Evolutionary conservation across 2,329 filamentous ascomycete species (phyloP).

Genomic region (Cladophialophora yegresii): DNA sequence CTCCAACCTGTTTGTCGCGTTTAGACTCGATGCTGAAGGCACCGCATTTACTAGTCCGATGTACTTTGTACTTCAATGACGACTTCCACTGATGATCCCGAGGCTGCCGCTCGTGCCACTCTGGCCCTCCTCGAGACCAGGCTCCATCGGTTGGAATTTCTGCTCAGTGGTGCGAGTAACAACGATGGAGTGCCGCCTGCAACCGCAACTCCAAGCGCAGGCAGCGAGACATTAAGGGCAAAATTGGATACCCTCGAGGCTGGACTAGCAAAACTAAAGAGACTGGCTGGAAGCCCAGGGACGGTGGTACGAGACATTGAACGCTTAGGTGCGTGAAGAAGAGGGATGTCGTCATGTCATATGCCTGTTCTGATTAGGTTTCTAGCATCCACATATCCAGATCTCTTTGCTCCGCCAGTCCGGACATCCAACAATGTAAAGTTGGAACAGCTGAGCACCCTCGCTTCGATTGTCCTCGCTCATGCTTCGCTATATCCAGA

Average conservation of each 20-base stretch:
- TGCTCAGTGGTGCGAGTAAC: constrained; percentile 47
- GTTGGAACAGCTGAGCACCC: constrained; percentile 38
- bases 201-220: constrained; percentile 41
- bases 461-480: constrained; percentile 44
- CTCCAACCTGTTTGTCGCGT: constrained; percentile 8
- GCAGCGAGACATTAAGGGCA: constrained; percentile 45
- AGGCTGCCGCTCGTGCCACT: constrained; percentile 26
- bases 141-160: constrained; percentile 48
- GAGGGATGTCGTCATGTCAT: neutral
- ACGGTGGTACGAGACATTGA: constrained; percentile 46
- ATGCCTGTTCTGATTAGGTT: neutral
- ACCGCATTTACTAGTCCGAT: neutral
- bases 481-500: constrained; percentile 51
- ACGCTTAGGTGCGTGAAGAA: constrained; percentile 43
- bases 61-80: constrained; percentile 21
- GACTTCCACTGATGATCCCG: constrained; percentile 21
- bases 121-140: constrained; percentile 47
- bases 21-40: neutral
- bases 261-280: constrained; percentile 44
- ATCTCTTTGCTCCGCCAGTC: constrained; percentile 21
- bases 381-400: constrained; percentile 19
- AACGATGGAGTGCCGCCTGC: constrained; percentile 45
- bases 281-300: constrained; percentile 37
- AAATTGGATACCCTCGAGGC: constrained; percentile 45
- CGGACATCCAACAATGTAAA: constrained; percentile 19